A percentile compares a stretch with the other conserved stretches of the same genome.
Conservation (phyloP, 768 basidiomycete genomes). For the Leccinum disarticulatum region DNA sequence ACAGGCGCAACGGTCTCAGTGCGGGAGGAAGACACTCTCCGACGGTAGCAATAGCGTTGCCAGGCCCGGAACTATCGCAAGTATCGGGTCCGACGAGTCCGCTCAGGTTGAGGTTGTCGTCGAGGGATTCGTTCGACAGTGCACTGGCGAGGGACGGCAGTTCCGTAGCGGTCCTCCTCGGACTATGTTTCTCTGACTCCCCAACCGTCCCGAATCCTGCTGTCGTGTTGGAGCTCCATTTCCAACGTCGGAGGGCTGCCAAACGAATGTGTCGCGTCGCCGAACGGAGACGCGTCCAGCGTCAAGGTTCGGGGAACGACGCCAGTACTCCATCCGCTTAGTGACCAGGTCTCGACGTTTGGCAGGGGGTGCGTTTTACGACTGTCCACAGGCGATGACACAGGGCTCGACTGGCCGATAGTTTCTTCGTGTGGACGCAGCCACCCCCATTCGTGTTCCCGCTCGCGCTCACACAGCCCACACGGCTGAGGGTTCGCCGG, state of each 20-base stretch:
- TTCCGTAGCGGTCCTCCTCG: background rate
- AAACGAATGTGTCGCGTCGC: background rate
- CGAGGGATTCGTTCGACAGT: constrained; percentile 19
- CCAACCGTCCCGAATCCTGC: background rate
- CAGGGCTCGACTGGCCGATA: background rate
- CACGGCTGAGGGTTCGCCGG: constrained; percentile 19
- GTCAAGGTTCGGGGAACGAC: background rate
- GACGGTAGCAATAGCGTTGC: background rate
- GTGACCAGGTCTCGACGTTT: background rate
- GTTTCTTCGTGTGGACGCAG: background rate
- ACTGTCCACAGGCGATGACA: background rate
- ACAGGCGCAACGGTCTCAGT: constrained; percentile 22
- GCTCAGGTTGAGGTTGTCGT: constrained; percentile 11
- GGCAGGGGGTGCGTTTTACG: background rate
- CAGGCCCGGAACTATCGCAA: constrained; percentile 9
- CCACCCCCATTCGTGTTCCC: background rate
- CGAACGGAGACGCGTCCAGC: constrained; percentile 1
- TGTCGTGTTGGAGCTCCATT: background rate
- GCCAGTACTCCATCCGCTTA: constrained; percentile 3
- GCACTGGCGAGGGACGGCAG: constrained; percentile 22
- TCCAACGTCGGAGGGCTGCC: background rate
- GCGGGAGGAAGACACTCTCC: constrained; percentile 22
- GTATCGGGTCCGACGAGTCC: background rate
- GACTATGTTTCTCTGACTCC: background rate
- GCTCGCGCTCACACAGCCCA: constrained; percentile 4